A percentile compares a stretch with the other conserved stretches of the same genome.
These are phyloP conservation scores for Ulota crispa DNA, from an alignment of 225 moss, liverwort and hornwort species.

Conservation along the genomic window DNA sequence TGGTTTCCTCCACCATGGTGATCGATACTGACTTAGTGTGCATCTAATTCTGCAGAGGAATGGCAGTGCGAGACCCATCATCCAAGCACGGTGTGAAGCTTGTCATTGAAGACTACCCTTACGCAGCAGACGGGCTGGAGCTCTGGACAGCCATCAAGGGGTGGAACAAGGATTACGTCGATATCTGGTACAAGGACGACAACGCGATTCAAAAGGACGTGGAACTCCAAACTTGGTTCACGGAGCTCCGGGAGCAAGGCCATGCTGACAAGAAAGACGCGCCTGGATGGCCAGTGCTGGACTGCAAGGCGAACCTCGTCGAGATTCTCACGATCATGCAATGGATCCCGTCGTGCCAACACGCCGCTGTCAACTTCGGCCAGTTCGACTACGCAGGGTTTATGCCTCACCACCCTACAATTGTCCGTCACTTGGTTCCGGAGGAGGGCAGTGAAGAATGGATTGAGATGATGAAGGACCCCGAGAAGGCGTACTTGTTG, in stretches of 20 bases:
- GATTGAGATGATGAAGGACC: constrained; percentile 14
- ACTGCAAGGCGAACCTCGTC: constrained; percentile 30
- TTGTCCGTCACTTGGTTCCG: constrained; percentile 40
- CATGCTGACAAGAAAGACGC: constrained; percentile 54
- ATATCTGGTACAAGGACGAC: constrained; percentile 53
- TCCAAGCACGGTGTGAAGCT: constrained; percentile 53
- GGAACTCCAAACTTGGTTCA: constrained; percentile 65
- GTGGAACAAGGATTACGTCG: constrained; percentile 49
- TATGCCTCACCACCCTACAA: constrained; percentile 57
- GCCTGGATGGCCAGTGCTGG: constrained; percentile 47
- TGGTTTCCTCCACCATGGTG: too few relatives aligned
- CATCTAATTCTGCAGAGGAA: constrained; percentile 38
- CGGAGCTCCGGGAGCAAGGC: constrained; percentile 39
- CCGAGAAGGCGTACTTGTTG: constrained; percentile 38
- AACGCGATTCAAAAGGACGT: constrained; percentile 26
- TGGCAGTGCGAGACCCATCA: constrained; percentile 51
- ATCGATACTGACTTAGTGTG: neutral
- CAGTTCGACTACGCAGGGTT: constrained; percentile 65
- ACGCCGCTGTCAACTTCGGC: constrained; percentile 71
- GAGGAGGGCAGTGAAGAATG: constrained; percentile 39
- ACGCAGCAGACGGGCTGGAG: constrained; percentile 59
- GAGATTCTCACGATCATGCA: constrained; percentile 45
- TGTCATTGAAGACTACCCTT: constrained; percentile 71
- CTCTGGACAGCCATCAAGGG: constrained; percentile 36
- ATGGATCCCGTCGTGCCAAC: constrained; percentile 64